Conservation (phyloP, 768 basidiomycete genomes). For the Sporobolomyces pararoseus region DNA sequence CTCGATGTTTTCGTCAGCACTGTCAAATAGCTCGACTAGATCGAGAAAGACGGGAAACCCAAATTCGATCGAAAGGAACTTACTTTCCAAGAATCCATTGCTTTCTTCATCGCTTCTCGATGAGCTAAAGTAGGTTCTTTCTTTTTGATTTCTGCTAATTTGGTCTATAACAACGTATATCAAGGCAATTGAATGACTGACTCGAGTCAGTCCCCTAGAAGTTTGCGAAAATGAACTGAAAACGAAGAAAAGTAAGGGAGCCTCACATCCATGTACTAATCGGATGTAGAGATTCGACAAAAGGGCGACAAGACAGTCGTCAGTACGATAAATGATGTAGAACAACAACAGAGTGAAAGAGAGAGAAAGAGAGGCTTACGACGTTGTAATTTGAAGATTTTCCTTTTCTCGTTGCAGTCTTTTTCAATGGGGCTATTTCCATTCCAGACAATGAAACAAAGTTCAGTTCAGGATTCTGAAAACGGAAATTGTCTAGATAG, state of each 20-base stretch:
- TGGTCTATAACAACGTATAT: neutral
- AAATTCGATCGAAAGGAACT: neutral
- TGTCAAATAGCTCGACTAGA: neutral
- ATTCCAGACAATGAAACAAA: too few relatives aligned
- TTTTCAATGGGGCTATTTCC: neutral
- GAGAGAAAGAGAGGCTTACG: constrained; percentile 5
- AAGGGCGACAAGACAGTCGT: too few relatives aligned
- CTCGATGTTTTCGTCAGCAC: too few relatives aligned
- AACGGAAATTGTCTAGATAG: too few relatives aligned
- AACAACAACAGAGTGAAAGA: neutral
- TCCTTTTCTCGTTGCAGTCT: constrained; percentile 23
- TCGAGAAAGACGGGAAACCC: too few relatives aligned
- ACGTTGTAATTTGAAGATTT: constrained; percentile 30
- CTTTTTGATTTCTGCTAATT: constrained; percentile 30
- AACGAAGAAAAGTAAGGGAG: neutral
- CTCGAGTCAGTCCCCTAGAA: too few relatives aligned
- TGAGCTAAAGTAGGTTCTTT: constrained; percentile 18
- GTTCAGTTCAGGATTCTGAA: too few relatives aligned
- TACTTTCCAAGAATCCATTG: constrained; percentile 30
- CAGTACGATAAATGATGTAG: too few relatives aligned
- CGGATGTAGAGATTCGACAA: too few relatives aligned
- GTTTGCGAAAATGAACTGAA: too few relatives aligned
- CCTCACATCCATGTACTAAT: constrained; percentile 32
- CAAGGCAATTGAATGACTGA: too few relatives aligned
- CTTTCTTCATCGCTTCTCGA: constrained; percentile 27